These are phyloP conservation scores for Suillus weaverae DNA, from an alignment of 768 basidiomycete genomes.

Conservation along the genomic window DNA sequence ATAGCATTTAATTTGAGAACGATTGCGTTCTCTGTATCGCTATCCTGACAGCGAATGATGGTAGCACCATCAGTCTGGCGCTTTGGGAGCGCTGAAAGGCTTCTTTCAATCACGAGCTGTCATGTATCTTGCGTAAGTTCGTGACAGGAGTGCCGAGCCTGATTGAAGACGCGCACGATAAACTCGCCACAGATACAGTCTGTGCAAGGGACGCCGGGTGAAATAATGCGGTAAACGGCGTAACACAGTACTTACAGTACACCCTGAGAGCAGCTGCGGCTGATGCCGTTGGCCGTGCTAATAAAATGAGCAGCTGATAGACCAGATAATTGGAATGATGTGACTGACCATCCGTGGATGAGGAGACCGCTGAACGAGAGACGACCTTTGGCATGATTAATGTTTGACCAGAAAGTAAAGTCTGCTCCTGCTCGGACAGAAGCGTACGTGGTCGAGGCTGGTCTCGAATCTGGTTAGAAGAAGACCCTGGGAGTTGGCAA, in stretches of 20 bases:
- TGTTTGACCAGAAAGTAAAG: neutral
- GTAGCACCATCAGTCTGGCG: slow-evolving; percentile 79
- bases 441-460: slow-evolving; percentile 1
- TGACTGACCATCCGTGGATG: slow-evolving; percentile 76
- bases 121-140: slow-evolving; percentile 9
- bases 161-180: slow-evolving; percentile 52
- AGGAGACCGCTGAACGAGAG: slow-evolving; percentile 84
- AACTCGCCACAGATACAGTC: slow-evolving; percentile 90
- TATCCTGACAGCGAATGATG: slow-evolving; percentile 76
- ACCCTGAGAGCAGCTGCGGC: slow-evolving; percentile 76
- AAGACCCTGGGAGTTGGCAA: slow-evolving; percentile 9
- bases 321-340: neutral
- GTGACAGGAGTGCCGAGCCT: neutral
- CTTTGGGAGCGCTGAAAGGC: slow-evolving; percentile 63
- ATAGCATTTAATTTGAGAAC: slow-evolving; percentile 88
- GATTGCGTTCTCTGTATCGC: slow-evolving; percentile 52
- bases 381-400: slow-evolving; percentile 85
- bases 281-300: slow-evolving; percentile 79
- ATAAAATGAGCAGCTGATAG: slow-evolving; percentile 12
- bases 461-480: slow-evolving; percentile 9
- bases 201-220: slow-evolving; percentile 31
- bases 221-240: slow-evolving; percentile 13
- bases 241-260: slow-evolving; percentile 59
- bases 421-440: neutral
- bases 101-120: slow-evolving; percentile 83